A percentile compares a stretch with the other conserved stretches of the same genome.
phyloP scores from a whole-genome alignment of 2,329 filamentous ascomycete genomes.

The Fusarium caatingaense region DNA sequence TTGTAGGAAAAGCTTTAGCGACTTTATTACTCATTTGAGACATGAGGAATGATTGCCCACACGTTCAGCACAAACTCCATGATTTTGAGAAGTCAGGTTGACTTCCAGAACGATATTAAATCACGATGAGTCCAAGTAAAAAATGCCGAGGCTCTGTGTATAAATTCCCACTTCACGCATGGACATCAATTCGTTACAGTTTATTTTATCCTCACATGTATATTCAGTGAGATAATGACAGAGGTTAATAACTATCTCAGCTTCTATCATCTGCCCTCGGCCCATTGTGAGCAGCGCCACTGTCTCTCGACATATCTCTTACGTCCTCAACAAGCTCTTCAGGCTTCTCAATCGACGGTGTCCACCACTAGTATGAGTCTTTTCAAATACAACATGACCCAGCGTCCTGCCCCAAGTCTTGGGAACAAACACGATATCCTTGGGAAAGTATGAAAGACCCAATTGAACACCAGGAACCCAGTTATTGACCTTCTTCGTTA shows the following conservation, averaged over 20 bases:
- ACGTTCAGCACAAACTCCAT: no score
- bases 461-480: not conserved
- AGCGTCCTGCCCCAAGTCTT: slow-evolving; percentile 68
- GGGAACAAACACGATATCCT: slow-evolving; percentile 66
- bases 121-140: no score
- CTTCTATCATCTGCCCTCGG: not conserved
- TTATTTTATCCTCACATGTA: no score
- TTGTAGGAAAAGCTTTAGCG: no score
- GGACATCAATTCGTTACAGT: no score
- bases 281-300: not conserved
- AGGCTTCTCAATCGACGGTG: slow-evolving; percentile 70
- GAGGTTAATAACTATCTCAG: not conserved
- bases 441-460: slow-evolving; percentile 65
- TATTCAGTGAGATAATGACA: no score
- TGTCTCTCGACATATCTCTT: not conserved
- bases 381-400: not conserved
- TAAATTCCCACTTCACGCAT: no score
- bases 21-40: no score
- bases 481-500: not conserved
- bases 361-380: slow-evolving; percentile 55
- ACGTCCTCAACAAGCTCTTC: slow-evolving; percentile 55
- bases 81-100: no score
- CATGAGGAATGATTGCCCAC: no score
- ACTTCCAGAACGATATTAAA: no score
- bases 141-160: no score